A percentile compares a stretch with the other conserved stretches of the same genome.
Evolutionary conservation across 345 rosid genomes (phyloP).

Genomic region (Erucastrum elatum): DNA sequence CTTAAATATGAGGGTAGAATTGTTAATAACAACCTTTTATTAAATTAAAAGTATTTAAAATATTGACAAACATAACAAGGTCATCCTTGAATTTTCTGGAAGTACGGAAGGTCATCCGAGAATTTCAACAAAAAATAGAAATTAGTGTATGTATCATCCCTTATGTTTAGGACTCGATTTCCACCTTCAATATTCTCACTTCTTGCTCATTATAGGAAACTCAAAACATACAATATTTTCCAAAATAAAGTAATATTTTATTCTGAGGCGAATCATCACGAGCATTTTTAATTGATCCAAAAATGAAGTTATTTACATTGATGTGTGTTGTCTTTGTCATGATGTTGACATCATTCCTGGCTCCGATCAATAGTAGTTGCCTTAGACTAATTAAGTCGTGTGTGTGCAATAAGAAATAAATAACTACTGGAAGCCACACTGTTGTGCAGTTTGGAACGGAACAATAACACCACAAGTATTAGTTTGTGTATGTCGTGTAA

Average conservation of each 20-base stretch:
- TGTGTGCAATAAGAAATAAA: background rate
- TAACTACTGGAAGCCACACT: background rate
- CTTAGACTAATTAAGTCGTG: background rate
- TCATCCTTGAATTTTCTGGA: too few relatives aligned
- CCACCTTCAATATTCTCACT: background rate
- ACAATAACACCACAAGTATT: background rate
- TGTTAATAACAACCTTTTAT: too few relatives aligned
- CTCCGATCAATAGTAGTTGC: background rate
- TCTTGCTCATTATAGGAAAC: background rate
- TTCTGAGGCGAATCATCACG: background rate
- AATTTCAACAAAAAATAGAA: background rate
- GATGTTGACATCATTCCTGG: background rate
- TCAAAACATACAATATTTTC: background rate
- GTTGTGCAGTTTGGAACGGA: background rate
- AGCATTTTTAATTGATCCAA: background rate
- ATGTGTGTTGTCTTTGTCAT: background rate
- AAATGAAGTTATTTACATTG: background rate
- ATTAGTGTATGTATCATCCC: background rate
- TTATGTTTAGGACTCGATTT: background rate
- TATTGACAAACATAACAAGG: too few relatives aligned
- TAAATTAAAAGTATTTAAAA: too few relatives aligned
- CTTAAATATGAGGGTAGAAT: too few relatives aligned
- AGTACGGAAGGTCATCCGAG: background rate
- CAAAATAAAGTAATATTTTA: background rate
- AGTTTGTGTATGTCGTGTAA: background rate